Conservation (phyloP, 1,284 basidiomycete species). For the Xanthoconium separans region DNA sequence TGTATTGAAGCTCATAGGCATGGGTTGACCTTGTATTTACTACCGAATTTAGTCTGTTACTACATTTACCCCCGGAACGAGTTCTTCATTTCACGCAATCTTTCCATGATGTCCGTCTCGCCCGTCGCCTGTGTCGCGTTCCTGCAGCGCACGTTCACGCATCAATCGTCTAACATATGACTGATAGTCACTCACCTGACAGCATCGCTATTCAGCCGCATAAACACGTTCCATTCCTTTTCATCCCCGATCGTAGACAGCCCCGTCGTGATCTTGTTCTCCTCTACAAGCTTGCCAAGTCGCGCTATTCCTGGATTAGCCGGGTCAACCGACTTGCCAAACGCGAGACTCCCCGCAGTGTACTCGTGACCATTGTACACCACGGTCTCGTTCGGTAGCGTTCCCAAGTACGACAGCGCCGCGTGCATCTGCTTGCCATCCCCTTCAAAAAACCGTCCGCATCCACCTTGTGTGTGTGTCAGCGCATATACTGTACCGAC, state of each 20-base stretch:
- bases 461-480: slow-evolving; percentile 94
- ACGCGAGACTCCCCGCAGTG: slow-evolving; percentile 67
- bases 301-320: slow-evolving; percentile 54
- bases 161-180: background rate
- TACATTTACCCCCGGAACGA: slow-evolving; percentile 53
- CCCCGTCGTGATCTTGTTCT: slow-evolving; percentile 67
- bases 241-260: slow-evolving; percentile 83
- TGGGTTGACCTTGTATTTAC: slow-evolving; percentile 33
- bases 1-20: slow-evolving; percentile 62
- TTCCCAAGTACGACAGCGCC: slow-evolving; percentile 73
- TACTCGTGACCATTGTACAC: slow-evolving; percentile 96
- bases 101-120: slow-evolving; percentile 64
- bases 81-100: slow-evolving; percentile 84
- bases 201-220: slow-evolving; percentile 60
- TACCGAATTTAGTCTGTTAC: background rate
- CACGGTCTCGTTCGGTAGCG: slow-evolving; percentile 78
- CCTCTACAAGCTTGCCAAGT: slow-evolving; percentile 52
- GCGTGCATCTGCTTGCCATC: slow-evolving; percentile 82
- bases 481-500: slow-evolving; percentile 24
- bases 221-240: slow-evolving; percentile 84
- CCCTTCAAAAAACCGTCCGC: slow-evolving; percentile 98
- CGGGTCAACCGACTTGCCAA: slow-evolving; percentile 68
- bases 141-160: slow-evolving; percentile 27
- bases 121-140: slow-evolving; percentile 45
- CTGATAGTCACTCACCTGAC: slow-evolving; percentile 50